Evolutionary conservation across 768 basidiomycete species (phyloP).

Genomic region (Phlegmacium glaucopus): DNA sequence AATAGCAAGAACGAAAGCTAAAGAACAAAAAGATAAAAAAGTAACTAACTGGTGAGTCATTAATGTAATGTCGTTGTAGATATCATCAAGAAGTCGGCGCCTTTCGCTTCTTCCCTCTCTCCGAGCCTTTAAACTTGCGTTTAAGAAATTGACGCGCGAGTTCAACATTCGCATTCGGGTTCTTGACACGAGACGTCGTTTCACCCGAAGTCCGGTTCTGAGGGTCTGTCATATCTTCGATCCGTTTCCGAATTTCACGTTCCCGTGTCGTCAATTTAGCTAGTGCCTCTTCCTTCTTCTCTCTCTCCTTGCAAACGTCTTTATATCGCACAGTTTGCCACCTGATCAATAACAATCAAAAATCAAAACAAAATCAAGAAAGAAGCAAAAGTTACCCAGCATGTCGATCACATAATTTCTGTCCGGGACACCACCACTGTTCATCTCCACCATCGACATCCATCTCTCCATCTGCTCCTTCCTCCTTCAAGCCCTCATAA

Average conservation of each 20-base stretch:
- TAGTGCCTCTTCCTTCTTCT: constrained; percentile 67
- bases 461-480: constrained; percentile 35
- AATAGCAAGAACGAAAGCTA: constrained; percentile 20
- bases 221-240: constrained; percentile 69
- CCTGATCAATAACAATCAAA: constrained; percentile 30
- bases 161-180: constrained; percentile 35
- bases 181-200: constrained; percentile 28
- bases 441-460: constrained; percentile 40
- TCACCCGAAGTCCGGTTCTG: constrained; percentile 24
- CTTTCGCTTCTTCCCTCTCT: constrained; percentile 60
- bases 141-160: constrained; percentile 37
- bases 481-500: constrained; percentile 49
- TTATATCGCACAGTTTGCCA: constrained; percentile 78
- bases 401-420: constrained; percentile 76
- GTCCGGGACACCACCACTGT: constrained; percentile 81
- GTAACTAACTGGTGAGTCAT: constrained; percentile 7
- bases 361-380: constrained; percentile 3
- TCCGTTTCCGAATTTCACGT: constrained; percentile 72
- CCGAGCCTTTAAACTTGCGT: constrained; percentile 40
- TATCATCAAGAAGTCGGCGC: constrained; percentile 32
- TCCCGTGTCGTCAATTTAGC: constrained; percentile 68
- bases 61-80: constrained; percentile 1
- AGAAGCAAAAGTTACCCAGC: constrained; percentile 48
- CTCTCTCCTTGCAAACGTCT: constrained; percentile 74
- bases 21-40: constrained; percentile 23